Evolutionary conservation across 1,139 yeast species (phyloP).

Genomic region (Candida tetrigidarum): DNA sequence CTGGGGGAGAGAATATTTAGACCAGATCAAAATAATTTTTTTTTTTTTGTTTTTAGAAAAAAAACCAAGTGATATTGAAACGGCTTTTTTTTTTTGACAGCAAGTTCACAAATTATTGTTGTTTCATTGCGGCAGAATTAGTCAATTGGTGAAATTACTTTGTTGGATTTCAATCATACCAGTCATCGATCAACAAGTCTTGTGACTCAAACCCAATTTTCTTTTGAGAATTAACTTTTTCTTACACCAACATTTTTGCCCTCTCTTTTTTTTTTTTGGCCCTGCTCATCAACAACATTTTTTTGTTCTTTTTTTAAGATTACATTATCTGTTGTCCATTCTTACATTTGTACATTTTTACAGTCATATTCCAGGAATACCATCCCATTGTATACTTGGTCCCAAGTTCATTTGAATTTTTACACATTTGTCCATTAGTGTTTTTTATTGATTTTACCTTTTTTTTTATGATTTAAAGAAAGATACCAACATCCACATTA

Average conservation of each 20-base stretch:
- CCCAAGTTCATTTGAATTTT: constrained; percentile 1
- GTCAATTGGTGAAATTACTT: no score
- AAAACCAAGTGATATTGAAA: no score
- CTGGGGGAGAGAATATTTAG: neutral
- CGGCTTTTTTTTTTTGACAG: constrained; percentile 2
- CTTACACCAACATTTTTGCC: constrained; percentile 1
- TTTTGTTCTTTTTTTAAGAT: neutral
- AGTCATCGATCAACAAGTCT: neutral
- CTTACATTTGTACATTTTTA: no score
- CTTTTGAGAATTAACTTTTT: neutral
- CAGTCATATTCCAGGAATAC: constrained; percentile 1
- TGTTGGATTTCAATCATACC: neutral
- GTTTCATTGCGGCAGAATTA: no score
- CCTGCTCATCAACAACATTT: constrained; percentile 5
- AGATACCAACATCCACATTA: neutral
- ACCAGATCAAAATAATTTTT: constrained; percentile 3
- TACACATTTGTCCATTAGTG: neutral
- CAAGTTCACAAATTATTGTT: no score
- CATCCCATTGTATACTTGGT: no score
- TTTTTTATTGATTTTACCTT: neutral
- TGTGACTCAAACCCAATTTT: no score
- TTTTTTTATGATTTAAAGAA: constrained; percentile 1
- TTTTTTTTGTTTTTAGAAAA: no score
- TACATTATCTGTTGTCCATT: no score
- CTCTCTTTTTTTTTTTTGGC: constrained; percentile 2